Conservation (phyloP, 768 basidiomycete species). For the Sarcomyxa edulis region DNA sequence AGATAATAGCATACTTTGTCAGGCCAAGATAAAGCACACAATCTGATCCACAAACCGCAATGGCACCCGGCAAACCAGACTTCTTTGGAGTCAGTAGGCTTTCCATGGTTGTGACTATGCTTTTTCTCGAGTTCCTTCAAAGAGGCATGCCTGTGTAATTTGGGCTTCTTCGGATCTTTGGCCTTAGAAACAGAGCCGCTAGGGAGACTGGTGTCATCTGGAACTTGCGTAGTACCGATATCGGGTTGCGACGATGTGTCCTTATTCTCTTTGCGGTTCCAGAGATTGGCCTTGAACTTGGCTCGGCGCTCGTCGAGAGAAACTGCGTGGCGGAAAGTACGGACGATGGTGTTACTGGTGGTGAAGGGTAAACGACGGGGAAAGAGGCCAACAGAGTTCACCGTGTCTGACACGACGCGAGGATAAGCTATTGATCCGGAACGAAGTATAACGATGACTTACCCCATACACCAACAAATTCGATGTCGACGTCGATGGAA, state of each 20-base stretch:
- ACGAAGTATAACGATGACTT: constrained; percentile 5
- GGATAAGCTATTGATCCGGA: not conserved
- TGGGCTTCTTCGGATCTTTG: constrained; percentile 2
- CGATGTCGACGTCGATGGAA: constrained; percentile 45
- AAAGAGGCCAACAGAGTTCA: constrained; percentile 45
- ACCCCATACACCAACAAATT: constrained; percentile 61
- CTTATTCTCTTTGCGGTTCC: constrained; percentile 30
- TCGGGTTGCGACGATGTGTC: constrained; percentile 14
- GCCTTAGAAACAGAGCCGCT: not conserved
- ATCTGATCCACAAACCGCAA: constrained; percentile 26
- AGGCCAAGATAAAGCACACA: not conserved
- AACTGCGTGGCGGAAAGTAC: constrained; percentile 48
- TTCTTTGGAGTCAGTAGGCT: constrained; percentile 38
- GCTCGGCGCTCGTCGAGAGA: constrained; percentile 50
- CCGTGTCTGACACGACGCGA: constrained; percentile 35
- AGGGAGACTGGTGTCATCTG: not conserved
- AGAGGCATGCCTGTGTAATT: constrained; percentile 6
- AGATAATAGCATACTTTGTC: not conserved
- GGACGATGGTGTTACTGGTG: constrained; percentile 36
- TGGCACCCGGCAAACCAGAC: constrained; percentile 48
- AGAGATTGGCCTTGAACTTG: constrained; percentile 42
- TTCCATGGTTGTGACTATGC: constrained; percentile 12
- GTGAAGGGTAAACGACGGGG: constrained; percentile 41
- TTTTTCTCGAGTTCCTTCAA: constrained; percentile 19
- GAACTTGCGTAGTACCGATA: constrained; percentile 3